Base-by-base conservation (phyloP, 75 land plant species). In the Ceratopteris richardii region DNA sequence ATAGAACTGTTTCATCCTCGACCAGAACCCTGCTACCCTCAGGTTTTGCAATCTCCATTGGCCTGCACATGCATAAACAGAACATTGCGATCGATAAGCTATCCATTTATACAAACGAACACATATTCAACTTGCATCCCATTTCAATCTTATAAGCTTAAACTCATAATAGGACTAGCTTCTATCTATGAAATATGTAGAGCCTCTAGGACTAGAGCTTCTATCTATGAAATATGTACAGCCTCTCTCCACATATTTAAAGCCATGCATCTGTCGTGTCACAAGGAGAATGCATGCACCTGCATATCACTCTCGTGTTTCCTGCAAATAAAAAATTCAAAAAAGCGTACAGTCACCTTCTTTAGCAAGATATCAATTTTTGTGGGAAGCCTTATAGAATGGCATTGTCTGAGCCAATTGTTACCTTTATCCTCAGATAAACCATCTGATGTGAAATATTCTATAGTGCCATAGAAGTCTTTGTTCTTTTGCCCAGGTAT, bases 401-500 rank as follows among this genome's bases (percentile, higher is more conserved):
- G 7, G 37, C 37, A 33, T 3, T 33, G 7, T 4, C 9, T 9
- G 24, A 23, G 3, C 27, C 2, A 21, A 33, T 3, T 33, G 9
- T 30, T 76, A 60, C 78, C 81, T 24, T 58, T 42, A 58, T 82
- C 82, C 19, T 80, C 85, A 21, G 66, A 57, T 23, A 78, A 54
- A 12, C 85, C 85, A 51, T 72, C 82, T 27, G 74, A 54, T 43
- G 78, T 18, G 51, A 82, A 55, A 47, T 71, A 68, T 53, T 82
- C 85, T 23, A 82, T 37, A 31, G 78, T 82, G n/a, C 72, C 85
- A 75, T 74, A 82, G 5, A 78, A 37, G 48, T 77, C 63, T 16
- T 63, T 52, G 27, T 21, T 74, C 22, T 68, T 69, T 19, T 33
- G 31, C 16, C 48, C 30, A 7, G 74, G 61, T 53, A 56, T 65